Percentiles rank a stretch among this genome's conserved stretches.
Evolutionary conservation across 2,329 filamentous ascomycete genomes (phyloP).

Genomic region (Aspergillus sp.): DNA sequence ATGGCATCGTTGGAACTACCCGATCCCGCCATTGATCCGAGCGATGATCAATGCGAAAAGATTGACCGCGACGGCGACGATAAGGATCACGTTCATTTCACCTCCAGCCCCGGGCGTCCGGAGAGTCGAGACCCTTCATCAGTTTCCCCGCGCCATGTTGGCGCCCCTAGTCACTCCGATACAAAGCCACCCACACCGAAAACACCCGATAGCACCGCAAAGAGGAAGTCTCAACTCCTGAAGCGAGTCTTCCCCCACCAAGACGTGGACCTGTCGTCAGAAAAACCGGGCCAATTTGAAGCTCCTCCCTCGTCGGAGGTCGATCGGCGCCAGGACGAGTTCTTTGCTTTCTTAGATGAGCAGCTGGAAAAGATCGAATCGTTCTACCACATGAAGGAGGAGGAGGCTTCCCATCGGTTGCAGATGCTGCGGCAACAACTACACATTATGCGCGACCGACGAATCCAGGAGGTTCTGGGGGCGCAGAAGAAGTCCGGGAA

Average conservation of each 20-base stretch:
- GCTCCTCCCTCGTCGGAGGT: slow-evolving; percentile 53
- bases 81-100: slow-evolving; percentile 4
- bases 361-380: slow-evolving; percentile 86
- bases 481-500: slow-evolving; percentile 31
- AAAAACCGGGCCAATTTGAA: slow-evolving; percentile 47
- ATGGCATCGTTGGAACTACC: slow-evolving; percentile 54
- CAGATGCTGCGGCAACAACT: slow-evolving; percentile 70
- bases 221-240: slow-evolving; percentile 26
- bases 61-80: neutral
- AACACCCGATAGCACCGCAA: slow-evolving; percentile 2
- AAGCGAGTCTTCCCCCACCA: slow-evolving; percentile 35
- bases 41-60: slow-evolving; percentile 7
- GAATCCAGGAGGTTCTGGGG: slow-evolving; percentile 63
- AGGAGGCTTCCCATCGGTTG: slow-evolving; percentile 70
- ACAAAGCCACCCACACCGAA: slow-evolving; percentile 11
- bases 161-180: slow-evolving; percentile 10
- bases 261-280: slow-evolving; percentile 34
- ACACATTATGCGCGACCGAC: slow-evolving; percentile 83
- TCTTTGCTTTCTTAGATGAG: slow-evolving; percentile 74
- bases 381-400: slow-evolving; percentile 84
- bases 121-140: slow-evolving; percentile 7
- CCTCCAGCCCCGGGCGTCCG: neutral
- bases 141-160: neutral
- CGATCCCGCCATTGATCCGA: slow-evolving; percentile 52
- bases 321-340: slow-evolving; percentile 70